These are phyloP conservation scores for Acmispon strigosus DNA, from an alignment of 306 rosid genomes.

Conservation along the genomic window DNA sequence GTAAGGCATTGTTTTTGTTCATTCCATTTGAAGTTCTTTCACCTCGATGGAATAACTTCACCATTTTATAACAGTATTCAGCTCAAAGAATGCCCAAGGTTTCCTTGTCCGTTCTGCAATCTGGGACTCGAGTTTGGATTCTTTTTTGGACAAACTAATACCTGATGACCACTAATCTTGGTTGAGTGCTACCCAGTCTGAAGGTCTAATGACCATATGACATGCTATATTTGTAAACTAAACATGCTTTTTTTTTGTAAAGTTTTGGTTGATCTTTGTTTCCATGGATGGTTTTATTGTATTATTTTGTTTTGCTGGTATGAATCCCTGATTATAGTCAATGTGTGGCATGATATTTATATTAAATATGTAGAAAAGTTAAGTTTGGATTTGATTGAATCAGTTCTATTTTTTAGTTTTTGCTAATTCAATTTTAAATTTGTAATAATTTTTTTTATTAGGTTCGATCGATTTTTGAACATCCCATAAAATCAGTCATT, in stretches of 20 bases:
- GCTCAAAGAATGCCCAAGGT: neutral
- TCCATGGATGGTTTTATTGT: neutral
- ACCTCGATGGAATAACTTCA: neutral
- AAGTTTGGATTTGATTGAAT: no score
- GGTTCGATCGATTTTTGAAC: no score
- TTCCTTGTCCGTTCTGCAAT: neutral
- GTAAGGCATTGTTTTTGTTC: constrained; percentile 3
- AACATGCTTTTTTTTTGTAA: neutral
- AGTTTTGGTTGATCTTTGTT: neutral
- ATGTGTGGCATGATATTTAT: no score
- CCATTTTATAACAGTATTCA: neutral
- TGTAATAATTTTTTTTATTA: no score
- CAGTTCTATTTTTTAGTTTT: no score
- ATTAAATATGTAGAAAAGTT: no score
- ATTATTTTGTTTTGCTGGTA: neutral
- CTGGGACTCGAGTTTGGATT: neutral
- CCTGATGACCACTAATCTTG: neutral
- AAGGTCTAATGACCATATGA: neutral
- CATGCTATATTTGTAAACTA: neutral
- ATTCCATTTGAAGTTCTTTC: constrained; percentile 10
- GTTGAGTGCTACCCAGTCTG: neutral
- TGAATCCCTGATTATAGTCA: neutral
- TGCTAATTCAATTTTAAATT: no score
- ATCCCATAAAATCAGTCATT: no score
- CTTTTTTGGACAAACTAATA: neutral